phyloP scores from a whole-genome alignment of 352 stramenopile genomes.

The Globisporangium echinulatum region DNA sequence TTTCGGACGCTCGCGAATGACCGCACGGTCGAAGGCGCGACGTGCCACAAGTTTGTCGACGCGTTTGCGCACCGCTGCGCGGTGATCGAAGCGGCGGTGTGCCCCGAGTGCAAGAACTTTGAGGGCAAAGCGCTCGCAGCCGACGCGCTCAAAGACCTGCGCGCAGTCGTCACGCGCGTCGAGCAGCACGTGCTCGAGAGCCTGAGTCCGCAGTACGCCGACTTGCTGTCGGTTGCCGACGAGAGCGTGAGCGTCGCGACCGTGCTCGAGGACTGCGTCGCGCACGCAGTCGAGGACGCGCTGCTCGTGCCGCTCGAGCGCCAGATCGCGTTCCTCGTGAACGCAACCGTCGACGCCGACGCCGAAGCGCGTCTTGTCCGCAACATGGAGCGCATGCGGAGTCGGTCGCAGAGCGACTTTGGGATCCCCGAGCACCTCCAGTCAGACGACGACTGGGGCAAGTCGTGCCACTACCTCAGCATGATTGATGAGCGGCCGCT shows the following conservation, averaged over 20 bases:
- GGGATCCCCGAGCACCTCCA: slow-evolving; percentile 73
- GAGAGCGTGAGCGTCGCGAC: slow-evolving; percentile 47
- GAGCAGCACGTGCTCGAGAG: slow-evolving; percentile 72
- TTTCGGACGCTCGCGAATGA: slow-evolving; percentile 66
- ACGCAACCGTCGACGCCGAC: slow-evolving; percentile 49
- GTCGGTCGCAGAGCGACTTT: slow-evolving; percentile 59
- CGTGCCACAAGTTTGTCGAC: slow-evolving; percentile 70
- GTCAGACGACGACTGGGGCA: slow-evolving; percentile 71
- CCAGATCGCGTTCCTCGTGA: slow-evolving; percentile 67
- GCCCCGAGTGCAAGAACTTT: slow-evolving; percentile 43
- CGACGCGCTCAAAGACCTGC: slow-evolving; percentile 56
- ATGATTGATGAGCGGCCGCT: slow-evolving; percentile 79
- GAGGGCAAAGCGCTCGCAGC: slow-evolving; percentile 43
- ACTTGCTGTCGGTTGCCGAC: slow-evolving; percentile 52
- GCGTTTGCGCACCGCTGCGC: slow-evolving; percentile 67
- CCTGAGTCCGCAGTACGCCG: slow-evolving; percentile 55
- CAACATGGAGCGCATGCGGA: slow-evolving; percentile 65
- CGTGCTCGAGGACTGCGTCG: slow-evolving; percentile 63
- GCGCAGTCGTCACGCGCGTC: slow-evolving; percentile 63
- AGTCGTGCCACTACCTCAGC: slow-evolving; percentile 74
- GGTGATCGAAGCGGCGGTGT: slow-evolving; percentile 58
- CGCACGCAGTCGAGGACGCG: slow-evolving; percentile 70
- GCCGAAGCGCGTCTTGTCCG: slow-evolving; percentile 41
- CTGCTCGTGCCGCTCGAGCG: slow-evolving; percentile 69
- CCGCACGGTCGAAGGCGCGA: slow-evolving; percentile 56